phyloP scores from a whole-genome alignment of 2,329 filamentous ascomycete species.

The Colletotrichum sp. region DNA sequence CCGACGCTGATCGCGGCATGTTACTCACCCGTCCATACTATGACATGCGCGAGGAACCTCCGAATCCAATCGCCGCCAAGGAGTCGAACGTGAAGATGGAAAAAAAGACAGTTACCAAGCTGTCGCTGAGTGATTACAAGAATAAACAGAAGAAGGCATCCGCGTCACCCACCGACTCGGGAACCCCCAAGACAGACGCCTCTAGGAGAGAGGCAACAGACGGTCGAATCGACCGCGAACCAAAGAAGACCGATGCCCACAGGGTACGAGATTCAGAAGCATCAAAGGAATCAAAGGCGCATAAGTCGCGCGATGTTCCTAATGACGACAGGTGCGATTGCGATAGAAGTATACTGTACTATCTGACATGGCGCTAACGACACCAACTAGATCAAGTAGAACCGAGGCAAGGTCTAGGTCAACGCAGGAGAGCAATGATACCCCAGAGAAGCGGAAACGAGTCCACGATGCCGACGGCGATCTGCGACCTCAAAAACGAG shows the following conservation, averaged over 20 bases:
- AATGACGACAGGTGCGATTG: constrained; percentile 34
- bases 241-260: constrained; percentile 28
- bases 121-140: constrained; percentile 65
- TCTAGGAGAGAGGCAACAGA: constrained; percentile 24
- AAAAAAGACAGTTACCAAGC: constrained; percentile 52
- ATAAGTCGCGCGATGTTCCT: constrained; percentile 31
- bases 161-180: constrained; percentile 20
- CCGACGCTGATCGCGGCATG: constrained; percentile 62
- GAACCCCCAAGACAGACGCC: constrained; percentile 29
- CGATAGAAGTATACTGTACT: background rate
- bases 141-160: constrained; percentile 51
- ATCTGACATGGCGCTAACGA: background rate
- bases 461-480: constrained; percentile 48
- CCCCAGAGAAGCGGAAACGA: constrained; percentile 54
- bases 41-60: constrained; percentile 60
- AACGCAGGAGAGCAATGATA: constrained; percentile 12
- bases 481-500: constrained; percentile 50
- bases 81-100: constrained; percentile 46
- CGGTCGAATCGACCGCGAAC: constrained; percentile 12
- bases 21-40: constrained; percentile 62
- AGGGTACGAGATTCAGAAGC: constrained; percentile 27
- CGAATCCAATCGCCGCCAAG: constrained; percentile 42
- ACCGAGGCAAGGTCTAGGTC: background rate
- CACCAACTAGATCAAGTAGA: background rate
- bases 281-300: constrained; percentile 31